Conservation (phyloP, 2,329 filamentous ascomycete species). For the Xylariaceae sp. region DNA sequence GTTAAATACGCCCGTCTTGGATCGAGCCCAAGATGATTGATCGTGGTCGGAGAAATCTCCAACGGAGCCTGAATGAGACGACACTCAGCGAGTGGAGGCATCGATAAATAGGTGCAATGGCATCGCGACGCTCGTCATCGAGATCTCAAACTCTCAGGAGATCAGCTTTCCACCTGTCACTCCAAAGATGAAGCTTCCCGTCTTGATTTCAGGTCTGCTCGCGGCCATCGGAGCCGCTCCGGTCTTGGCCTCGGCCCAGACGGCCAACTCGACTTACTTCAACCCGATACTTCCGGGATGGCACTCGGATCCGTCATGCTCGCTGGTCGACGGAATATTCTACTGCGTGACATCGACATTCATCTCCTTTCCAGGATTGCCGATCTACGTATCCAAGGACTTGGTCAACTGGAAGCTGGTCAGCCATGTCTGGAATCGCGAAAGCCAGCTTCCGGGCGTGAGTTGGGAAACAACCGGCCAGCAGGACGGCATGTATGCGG, state of each 20-base stretch:
- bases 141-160: background rate
- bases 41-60: conserved; percentile 9
- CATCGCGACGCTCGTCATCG: background rate
- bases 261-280: conserved; percentile 23
- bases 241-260: background rate
- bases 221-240: background rate
- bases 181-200: conserved; percentile 17
- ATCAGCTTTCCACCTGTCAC: background rate
- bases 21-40: background rate
- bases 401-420: conserved; percentile 44
- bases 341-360: conserved; percentile 50
- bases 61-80: background rate
- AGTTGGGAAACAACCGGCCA: conserved; percentile 30
- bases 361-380: conserved; percentile 47
- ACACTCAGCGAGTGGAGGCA: background rate
- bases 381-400: conserved; percentile 49
- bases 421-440: conserved; percentile 38
- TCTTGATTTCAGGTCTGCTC: conserved; percentile 3
- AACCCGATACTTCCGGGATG: conserved; percentile 48
- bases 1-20: conserved; percentile 12
- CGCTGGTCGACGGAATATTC: conserved; percentile 39
- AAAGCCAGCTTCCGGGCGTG: conserved; percentile 38
- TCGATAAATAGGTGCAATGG: conserved; percentile 3
- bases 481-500: conserved; percentile 33
- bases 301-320: conserved; percentile 43